Conservation (phyloP, 257 asterid species). For the Ilex asprella region DNA sequence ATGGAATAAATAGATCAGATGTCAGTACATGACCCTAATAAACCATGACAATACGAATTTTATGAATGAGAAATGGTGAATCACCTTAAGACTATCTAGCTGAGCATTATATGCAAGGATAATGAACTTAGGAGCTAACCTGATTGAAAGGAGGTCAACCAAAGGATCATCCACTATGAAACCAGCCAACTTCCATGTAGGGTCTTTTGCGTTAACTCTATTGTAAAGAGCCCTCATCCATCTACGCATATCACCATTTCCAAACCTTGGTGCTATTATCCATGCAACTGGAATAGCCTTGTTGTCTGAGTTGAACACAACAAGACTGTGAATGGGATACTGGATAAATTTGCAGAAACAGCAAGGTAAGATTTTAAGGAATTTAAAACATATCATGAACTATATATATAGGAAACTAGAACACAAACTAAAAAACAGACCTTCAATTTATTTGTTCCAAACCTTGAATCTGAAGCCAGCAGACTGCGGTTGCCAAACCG, state of each 20-base stretch:
- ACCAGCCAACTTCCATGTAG: conserved; percentile 95
- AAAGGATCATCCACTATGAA: conserved; percentile 84
- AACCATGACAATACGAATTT: neutral
- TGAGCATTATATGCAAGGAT: neutral
- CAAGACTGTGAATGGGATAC: conserved; percentile 90
- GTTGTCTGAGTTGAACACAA: conserved; percentile 93
- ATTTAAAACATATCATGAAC: neutral
- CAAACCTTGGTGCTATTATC: conserved; percentile 66
- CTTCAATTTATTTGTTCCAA: conserved; percentile 91
- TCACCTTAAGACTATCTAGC: neutral
- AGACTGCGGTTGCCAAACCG: conserved; percentile 78
- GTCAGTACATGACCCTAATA: neutral
- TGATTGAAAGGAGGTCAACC: conserved; percentile 59
- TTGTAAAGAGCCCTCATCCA: conserved; percentile 92
- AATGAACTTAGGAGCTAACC: conserved; percentile 29
- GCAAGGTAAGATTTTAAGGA: conserved; percentile 31
- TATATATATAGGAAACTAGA: conserved; percentile 4
- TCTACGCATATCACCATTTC: conserved; percentile 54
- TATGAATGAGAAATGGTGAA: neutral
- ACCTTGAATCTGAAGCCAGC: conserved; percentile 61
- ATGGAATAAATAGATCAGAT: neutral
- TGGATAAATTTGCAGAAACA: conserved; percentile 38
- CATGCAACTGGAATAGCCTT: conserved; percentile 99
- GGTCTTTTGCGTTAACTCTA: conserved; percentile 81
- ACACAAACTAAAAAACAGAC: conserved; percentile 26